These are phyloP conservation scores for Lentinula novae-zelandiae DNA, from an alignment of 1,284 basidiomycete genomes.

Conservation along the genomic window DNA sequence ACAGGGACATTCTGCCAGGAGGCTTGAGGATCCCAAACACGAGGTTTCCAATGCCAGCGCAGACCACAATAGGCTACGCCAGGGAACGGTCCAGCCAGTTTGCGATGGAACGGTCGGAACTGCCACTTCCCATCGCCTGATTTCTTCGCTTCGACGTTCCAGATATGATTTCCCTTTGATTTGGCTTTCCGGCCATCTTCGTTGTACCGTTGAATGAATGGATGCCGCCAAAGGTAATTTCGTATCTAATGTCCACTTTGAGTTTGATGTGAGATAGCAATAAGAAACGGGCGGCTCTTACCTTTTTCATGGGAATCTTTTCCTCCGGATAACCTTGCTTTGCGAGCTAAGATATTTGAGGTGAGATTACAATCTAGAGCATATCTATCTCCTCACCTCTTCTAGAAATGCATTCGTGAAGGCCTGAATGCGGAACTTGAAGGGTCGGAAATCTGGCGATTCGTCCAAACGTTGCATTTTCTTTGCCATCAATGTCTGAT, in stretches of 20 bases:
- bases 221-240: conserved; percentile 93
- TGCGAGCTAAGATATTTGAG: conserved; percentile 50
- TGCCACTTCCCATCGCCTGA: conserved; percentile 75
- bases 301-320: conserved; percentile 88
- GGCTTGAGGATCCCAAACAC: conserved; percentile 96
- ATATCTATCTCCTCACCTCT: conserved; percentile 52
- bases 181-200: conserved; percentile 99
- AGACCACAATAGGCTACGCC: conserved; percentile 80
- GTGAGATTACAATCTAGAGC: conserved; percentile 4
- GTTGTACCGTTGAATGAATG: conserved; percentile 95
- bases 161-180: conserved; percentile 99
- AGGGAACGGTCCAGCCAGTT: conserved; percentile 79
- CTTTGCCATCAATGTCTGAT: conserved; percentile 98
- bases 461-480: conserved; percentile 97
- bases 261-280: conserved; percentile 17
- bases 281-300: conserved; percentile 28
- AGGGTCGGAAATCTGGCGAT: conserved; percentile 94
- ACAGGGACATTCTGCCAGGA: conserved; percentile 79
- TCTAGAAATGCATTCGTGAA: conserved; percentile 97
- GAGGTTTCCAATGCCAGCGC: conserved; percentile 90
- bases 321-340: conserved; percentile 79
- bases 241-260: conserved; percentile 62
- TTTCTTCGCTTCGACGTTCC: conserved; percentile 97
- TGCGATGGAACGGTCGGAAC: conserved; percentile 89
- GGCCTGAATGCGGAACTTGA: conserved; percentile 99